A percentile compares a stretch with the other conserved stretches of the same genome.
phyloP scores from a whole-genome alignment of 2,329 filamentous ascomycete genomes.

The Fusarium nurragi region DNA sequence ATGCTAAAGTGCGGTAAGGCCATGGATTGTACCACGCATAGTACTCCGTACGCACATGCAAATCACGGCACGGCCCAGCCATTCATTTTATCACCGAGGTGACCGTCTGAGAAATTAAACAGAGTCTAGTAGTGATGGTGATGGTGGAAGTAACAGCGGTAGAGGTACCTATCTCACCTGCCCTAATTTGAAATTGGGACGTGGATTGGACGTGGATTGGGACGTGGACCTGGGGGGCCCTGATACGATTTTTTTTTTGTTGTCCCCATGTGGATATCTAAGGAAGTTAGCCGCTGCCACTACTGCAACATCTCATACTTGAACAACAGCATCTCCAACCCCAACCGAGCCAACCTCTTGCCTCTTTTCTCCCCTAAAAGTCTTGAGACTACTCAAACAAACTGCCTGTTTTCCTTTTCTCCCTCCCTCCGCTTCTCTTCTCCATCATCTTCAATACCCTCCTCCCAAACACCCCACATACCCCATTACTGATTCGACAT shows the following conservation, averaged over 20 bases:
- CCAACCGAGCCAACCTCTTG: constrained; percentile 26
- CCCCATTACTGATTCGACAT: constrained; percentile 45
- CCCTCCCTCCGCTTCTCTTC: constrained; percentile 4
- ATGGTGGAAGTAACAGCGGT: background rate
- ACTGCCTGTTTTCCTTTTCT: constrained; percentile 2
- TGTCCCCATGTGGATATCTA: constrained; percentile 4
- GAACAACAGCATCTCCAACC: constrained; percentile 31
- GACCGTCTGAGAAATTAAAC: constrained; percentile 32
- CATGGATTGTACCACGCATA: constrained; percentile 15
- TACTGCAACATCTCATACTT: constrained; percentile 30
- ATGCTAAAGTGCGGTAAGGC: constrained; percentile 36
- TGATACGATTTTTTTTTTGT: constrained; percentile 38
- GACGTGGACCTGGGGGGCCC: constrained; percentile 11
- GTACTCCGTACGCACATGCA: background rate
- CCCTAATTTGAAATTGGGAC: background rate
- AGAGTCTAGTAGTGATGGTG: constrained; percentile 4
- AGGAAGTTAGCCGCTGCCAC: constrained; percentile 25
- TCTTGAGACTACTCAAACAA: constrained; percentile 23
- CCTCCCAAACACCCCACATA: constrained; percentile 20
- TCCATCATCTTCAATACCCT: constrained; percentile 18
- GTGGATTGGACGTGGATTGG: too few relatives aligned
- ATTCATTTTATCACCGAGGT: constrained; percentile 46
- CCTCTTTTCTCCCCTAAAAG: constrained; percentile 8
- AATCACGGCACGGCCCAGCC: constrained; percentile 34
- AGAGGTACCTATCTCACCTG: background rate